Evolutionary conservation across 768 basidiomycete species (phyloP), one percentile per base, ranked within the genome.

Genomic region (Boletus bicolor): DNA sequence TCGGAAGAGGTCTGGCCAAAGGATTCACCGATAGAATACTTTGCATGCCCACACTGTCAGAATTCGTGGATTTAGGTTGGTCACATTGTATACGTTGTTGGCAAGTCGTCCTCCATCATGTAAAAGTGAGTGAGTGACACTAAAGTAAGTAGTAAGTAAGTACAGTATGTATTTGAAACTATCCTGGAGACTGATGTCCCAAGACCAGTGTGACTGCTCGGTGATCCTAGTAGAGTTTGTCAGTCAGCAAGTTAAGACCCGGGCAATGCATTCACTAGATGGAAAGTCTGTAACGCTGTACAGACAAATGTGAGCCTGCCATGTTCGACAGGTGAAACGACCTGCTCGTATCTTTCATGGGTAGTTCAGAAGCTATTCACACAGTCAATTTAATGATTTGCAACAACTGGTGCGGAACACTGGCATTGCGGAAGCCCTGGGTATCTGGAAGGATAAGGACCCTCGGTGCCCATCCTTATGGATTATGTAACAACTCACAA

Each of bases 361-460:
- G 69, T 89, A 88, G 71, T 86, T 87, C 44, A 87, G 76, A 11
- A 87, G 75, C 76, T 82, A 36, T 45, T 58, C 39, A 35, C 52
- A 46, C 44, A 35, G 9, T 21, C 32, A 11, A 26, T 57, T 45
- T 48, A 21, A 28, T 11, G 49, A n/a, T 39, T 43, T 43, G 44
- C 35, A 35, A 39, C 34, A 26, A 26, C 10, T 2, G 14, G n/a
- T 24, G 19, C 6, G 39, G 12, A 38, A 35, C 37, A 66, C 77
- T 66, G 72, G 82, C 81, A 53, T 71, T 60, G 54, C 86, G 85
- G 80, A 87, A 87, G 21, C 86, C 84, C 53, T 82, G 74, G 14
- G 85, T 82, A 72, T 86, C 84, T 83, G 58, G 38, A 42, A 41
- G 37, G 39, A 32, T 3, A 42, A 55, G 28, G 17, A 51, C 11